Percentiles rank a stretch among this genome's conserved stretches.
phyloP scores from a whole-genome alignment of 176 grass and related monocot genomes.

The Typha latifolia region DNA sequence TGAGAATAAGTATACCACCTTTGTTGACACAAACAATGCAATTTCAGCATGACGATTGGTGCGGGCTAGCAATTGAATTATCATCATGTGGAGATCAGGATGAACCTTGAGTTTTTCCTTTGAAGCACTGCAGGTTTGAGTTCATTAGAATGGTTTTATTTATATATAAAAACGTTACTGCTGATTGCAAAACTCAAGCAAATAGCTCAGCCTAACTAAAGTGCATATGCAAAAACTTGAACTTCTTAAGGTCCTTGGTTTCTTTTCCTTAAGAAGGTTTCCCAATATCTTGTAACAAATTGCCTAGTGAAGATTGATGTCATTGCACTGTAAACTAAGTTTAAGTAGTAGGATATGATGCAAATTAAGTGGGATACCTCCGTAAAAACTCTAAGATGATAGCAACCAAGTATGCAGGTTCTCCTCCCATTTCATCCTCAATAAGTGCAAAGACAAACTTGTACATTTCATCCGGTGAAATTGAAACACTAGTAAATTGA shows the following conservation, averaged over 20 bases:
- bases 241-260: no score
- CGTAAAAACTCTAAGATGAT: constrained; percentile 70
- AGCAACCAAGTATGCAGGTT: constrained; percentile 74
- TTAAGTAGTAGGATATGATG: no score
- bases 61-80: constrained; percentile 44
- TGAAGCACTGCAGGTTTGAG: constrained; percentile 48
- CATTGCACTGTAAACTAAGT: no score
- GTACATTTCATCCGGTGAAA: constrained; percentile 85
- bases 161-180: neutral
- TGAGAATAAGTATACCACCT: constrained; percentile 32
- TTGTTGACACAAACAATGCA: constrained; percentile 70
- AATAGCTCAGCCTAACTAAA: no score
- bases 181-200: no score
- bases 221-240: no score
- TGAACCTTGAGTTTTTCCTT: constrained; percentile 63
- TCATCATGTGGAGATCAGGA: constrained; percentile 64
- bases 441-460: constrained; percentile 66
- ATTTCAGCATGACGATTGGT: constrained; percentile 59
- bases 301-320: no score
- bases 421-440: constrained; percentile 93
- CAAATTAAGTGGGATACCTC: constrained; percentile 45
- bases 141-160: neutral
- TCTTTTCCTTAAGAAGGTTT: no score
- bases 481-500: constrained; percentile 41
- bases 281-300: no score